A percentile compares a stretch with the other conserved stretches of the same genome.
phyloP scores from a whole-genome alignment of 352 stramenopile genomes.

The Pythium brassicae region DNA sequence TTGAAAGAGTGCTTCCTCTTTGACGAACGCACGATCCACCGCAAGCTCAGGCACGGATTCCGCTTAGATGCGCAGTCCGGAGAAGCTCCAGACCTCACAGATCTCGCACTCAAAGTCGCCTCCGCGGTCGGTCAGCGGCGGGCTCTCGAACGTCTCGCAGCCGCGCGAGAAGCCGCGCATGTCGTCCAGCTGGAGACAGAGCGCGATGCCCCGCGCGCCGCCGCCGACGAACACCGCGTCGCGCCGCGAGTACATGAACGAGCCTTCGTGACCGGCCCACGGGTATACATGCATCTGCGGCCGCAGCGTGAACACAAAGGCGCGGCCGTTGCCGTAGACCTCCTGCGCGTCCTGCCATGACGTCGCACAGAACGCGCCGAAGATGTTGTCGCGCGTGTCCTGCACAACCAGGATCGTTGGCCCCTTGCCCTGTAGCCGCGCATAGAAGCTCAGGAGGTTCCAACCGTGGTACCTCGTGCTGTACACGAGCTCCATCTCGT shows the following conservation, averaged over 20 bases:
- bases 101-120: constrained; percentile 57
- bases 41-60: not conserved
- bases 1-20: too few species aligned
- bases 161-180: constrained; percentile 55
- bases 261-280: constrained; percentile 63
- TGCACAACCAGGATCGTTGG: constrained; percentile 66
- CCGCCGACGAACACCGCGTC: constrained; percentile 64
- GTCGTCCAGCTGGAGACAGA: constrained; percentile 74
- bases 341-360: constrained; percentile 46
- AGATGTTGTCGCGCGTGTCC: constrained; percentile 66
- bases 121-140: constrained; percentile 36
- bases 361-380: constrained; percentile 66
- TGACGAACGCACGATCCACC: too few species aligned
- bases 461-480: constrained; percentile 60
- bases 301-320: constrained; percentile 71
- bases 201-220: constrained; percentile 57
- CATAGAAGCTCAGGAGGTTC: constrained; percentile 69
- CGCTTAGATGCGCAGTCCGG: constrained; percentile 48
- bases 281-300: constrained; percentile 46
- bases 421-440: constrained; percentile 46
- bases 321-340: constrained; percentile 74
- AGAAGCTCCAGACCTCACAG: constrained; percentile 72
- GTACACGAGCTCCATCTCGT: constrained; percentile 68
- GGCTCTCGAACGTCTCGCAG: constrained; percentile 65
- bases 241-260: constrained; percentile 62